phyloP scores from a whole-genome alignment of 73 alveolate genomes.

The Paramecium biaurelia region DNA sequence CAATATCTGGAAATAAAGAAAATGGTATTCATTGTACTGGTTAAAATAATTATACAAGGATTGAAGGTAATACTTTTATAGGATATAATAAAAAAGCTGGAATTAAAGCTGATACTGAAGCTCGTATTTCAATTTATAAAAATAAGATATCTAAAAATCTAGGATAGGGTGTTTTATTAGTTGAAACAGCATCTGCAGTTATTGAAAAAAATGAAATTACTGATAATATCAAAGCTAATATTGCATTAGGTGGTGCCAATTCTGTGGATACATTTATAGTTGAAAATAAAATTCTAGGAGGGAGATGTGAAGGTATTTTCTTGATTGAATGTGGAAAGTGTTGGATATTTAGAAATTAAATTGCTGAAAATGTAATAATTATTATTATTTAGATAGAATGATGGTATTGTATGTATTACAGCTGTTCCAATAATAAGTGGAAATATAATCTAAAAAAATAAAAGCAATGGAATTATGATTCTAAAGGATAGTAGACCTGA shows the following conservation, averaged over 20 bases:
- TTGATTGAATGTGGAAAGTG: constrained; percentile 86
- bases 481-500: constrained; percentile 59
- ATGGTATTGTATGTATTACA: constrained; percentile 60
- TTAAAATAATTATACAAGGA: constrained; percentile 77
- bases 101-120: constrained; percentile 82
- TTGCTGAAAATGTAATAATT: constrained; percentile 77
- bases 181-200: constrained; percentile 90
- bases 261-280: constrained; percentile 84
- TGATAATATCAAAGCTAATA: constrained; percentile 92
- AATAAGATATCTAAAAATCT: constrained; percentile 84
- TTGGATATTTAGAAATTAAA: constrained; percentile 82
- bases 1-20: constrained; percentile 81
- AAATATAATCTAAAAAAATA: constrained; percentile 28
- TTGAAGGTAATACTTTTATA: constrained; percentile 78
- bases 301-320: constrained; percentile 96
- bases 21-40: constrained; percentile 94
- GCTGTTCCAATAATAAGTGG: constrained; percentile 28
- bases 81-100: constrained; percentile 92
- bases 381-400: background rate
- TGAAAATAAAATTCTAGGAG: constrained; percentile 82
- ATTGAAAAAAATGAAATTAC: constrained; percentile 90
- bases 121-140: constrained; percentile 77
- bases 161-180: constrained; percentile 92
- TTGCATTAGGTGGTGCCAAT: constrained; percentile 95
- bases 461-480: constrained; percentile 60